These are phyloP conservation scores for Inonotus obliquus DNA, from an alignment of 1,284 basidiomycete genomes.

Conservation along the genomic window DNA sequence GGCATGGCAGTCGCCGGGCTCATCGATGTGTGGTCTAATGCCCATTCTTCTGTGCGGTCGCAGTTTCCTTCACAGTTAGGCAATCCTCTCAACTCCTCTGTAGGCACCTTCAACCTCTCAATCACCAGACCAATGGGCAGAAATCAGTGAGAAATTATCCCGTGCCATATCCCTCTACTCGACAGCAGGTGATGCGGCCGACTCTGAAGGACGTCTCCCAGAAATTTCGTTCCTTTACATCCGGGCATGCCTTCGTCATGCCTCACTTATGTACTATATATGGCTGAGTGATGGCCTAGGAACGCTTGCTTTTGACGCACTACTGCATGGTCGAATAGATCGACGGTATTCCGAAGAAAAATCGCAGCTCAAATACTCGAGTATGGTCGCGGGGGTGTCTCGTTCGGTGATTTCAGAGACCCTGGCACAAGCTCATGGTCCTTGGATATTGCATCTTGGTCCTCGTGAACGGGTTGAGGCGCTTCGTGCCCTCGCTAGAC, in stretches of 20 bases:
- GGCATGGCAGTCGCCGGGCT: constrained; percentile 73
- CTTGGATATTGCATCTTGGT: constrained; percentile 81
- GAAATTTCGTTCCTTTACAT: constrained; percentile 64
- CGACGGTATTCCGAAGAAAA: background rate
- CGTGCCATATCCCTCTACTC: constrained; percentile 64
- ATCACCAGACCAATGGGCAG: constrained; percentile 62
- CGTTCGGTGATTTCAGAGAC: constrained; percentile 61
- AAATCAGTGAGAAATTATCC: constrained; percentile 61
- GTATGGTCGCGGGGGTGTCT: constrained; percentile 55
- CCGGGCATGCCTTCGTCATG: constrained; percentile 61
- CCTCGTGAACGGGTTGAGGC: constrained; percentile 68
- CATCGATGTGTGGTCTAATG: constrained; percentile 79
- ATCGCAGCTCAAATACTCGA: background rate
- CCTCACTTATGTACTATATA: constrained; percentile 64
- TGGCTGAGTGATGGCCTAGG: constrained; percentile 90
- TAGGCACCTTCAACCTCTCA: constrained; percentile 36
- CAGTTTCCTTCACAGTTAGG: constrained; percentile 8
- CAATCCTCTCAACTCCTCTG: constrained; percentile 25
- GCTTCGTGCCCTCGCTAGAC: constrained; percentile 63
- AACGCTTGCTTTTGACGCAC: constrained; percentile 68
- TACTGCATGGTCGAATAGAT: constrained; percentile 45
- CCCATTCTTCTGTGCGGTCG: constrained; percentile 60
- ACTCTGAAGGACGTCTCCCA: constrained; percentile 52
- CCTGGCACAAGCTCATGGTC: constrained; percentile 70
- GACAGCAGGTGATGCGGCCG: constrained; percentile 45